Evolutionary conservation across 805 yeast species (phyloP), one percentile per base, ranked within the genome.

Genomic region (Dipodascus albidus): DNA sequence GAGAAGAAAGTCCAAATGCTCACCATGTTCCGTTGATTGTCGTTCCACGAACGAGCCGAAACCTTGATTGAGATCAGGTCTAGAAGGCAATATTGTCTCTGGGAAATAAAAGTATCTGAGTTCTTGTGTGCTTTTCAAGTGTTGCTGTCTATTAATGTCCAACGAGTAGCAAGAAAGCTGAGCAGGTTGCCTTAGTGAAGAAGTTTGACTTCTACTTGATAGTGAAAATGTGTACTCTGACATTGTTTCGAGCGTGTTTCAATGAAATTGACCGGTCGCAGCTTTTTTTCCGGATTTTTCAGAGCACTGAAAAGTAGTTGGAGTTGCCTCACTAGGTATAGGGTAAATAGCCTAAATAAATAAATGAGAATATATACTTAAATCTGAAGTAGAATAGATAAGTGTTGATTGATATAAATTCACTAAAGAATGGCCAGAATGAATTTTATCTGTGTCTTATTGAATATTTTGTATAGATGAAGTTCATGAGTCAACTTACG

Each of bases 121-220:
- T 2, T 78, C 74, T 0, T 79, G 67, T 4, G 44, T 38, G 52
- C 79, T 79, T 58, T 81, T 82, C 21, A 52, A 50, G n/a, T 48
- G 58, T 8, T 78, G 67, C 2, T 68, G 64, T 27, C 69, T 62
- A 24, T 77, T 73, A 21, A 74, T 78, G 21, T 81, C 82, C 54
- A 88, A 71, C 1, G 91, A 80, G 64, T 73, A 91, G 2, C 78
- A 66, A n/a, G 78, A 73, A 2, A 91, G 59, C 67, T 93, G 96
- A 58, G 83, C 84, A 1, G 99, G 98, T 66, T 88, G 95, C 61
- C 83, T 82, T 52, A 90, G 73, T 1, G 87, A 79, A 0, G 91
- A 14, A 6, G 44, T n/a, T 14, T 38, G 17, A 19, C 44, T 38
- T 38, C 44, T 38, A 19, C 44, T 38, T 6, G 4, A 4, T 6